Conservation (phyloP, 352 stramenopile genomes). For the Pythium pyrilobum region DNA sequence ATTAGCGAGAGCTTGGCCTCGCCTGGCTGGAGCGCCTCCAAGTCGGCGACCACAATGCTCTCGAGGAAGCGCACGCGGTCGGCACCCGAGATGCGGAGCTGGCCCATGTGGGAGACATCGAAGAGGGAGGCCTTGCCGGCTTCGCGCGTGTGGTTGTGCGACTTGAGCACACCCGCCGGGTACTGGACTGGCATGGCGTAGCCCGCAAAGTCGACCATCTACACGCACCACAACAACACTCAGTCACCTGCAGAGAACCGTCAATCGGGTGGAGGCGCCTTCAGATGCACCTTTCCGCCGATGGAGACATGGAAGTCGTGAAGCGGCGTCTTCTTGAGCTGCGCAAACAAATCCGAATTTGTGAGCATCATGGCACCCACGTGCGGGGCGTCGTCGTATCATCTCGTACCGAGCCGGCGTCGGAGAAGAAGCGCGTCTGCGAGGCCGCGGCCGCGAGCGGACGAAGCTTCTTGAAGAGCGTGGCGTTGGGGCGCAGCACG, state of each 20-base stretch:
- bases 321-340: conserved; percentile 79
- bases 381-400: background rate
- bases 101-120: conserved; percentile 99
- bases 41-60: conserved; percentile 93
- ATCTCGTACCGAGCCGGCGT: conserved; percentile 6
- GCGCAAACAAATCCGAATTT: background rate
- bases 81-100: conserved; percentile 90
- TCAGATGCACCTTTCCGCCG: conserved; percentile 66
- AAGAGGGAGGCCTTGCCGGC: conserved; percentile 90
- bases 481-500: conserved; percentile 12
- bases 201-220: conserved; percentile 96
- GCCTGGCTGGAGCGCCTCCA: conserved; percentile 81
- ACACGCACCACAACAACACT: background rate
- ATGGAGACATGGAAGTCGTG: conserved; percentile 71
- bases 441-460: conserved; percentile 10
- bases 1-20: conserved; percentile 93
- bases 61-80: conserved; percentile 96
- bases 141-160: conserved; percentile 78
- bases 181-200: conserved; percentile 98
- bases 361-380: background rate
- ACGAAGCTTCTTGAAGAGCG: conserved; percentile 12
- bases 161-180: conserved; percentile 94
- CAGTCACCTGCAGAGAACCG: too few species aligned
- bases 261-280: too few species aligned
- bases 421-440: conserved; percentile 16